Evolutionary conservation across 2,329 filamentous ascomycete species (phyloP), one percentile per base, ranked within the genome.

Genomic region (Dactylellina sp.): DNA sequence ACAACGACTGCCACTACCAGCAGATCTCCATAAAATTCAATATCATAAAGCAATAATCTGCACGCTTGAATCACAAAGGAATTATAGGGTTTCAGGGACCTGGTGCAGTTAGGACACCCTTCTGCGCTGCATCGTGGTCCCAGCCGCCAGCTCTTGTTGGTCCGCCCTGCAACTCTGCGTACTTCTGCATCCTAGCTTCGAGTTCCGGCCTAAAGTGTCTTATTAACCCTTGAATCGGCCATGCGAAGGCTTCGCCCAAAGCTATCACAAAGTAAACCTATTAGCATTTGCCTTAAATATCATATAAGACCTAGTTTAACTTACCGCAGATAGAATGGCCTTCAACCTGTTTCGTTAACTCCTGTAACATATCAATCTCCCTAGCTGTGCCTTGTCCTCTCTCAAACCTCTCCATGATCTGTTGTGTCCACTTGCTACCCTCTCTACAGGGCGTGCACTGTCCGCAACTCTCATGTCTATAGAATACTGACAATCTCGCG

Each of bases 391-490:
- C 95, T 82, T 92, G 88, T 71, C 95, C 95, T 82, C 91, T 91
- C 85, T 96, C 93, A 79, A 99, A 96, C 66, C 95, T 90, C 83
- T 91, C 86, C 95, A 99, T 98, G 83, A 99, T 98, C 86, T 99
- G 93, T 83, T 96, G 91, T 9, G 94, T 97, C 95, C 95, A 99
- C 85, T 96, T 97, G 85, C 91, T 96, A 77, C 95, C 95, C 84
- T 99, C 95, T 81, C 95, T 91, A 87, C 95, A 99, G n/a, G 95
- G 95, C 70, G 95, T 99, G 86, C 95, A 99, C 85, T 99, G 95
- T 35, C 95, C 95, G 83, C 95, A 99, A 77, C 89, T 93, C 86
- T 99, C 95, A 85, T 99, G 95, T 83, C 93, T 91, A 86, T 99
- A 99, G 86, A 99, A 99, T 82, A 94, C 92, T 79, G 91, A 92